Conservation (phyloP, 164 flowering plant genomes). For the Chimonanthus salicifolius region DNA sequence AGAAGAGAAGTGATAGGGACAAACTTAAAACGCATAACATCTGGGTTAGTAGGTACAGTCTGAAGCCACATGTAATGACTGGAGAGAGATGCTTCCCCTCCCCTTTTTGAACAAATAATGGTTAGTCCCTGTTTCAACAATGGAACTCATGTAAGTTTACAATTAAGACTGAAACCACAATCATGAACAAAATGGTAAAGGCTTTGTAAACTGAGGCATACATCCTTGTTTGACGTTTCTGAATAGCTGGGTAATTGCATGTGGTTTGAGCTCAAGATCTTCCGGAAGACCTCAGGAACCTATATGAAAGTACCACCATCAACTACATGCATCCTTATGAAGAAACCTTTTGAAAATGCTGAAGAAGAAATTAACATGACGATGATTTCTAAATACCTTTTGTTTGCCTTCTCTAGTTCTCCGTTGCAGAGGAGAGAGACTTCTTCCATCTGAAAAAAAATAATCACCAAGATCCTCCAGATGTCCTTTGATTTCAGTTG, state of each 20-base stretch:
- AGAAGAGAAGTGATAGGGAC: slow-evolving; percentile 90
- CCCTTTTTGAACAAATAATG: slow-evolving; percentile 75
- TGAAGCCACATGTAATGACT: slow-evolving; percentile 79
- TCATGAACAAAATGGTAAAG: background rate
- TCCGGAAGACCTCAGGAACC: slow-evolving; percentile 76
- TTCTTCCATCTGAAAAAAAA: slow-evolving; percentile 65
- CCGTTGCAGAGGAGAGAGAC: slow-evolving; percentile 41
- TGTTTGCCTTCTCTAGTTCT: slow-evolving; percentile 48
- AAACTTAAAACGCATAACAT: slow-evolving; percentile 68
- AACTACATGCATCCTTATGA: background rate
- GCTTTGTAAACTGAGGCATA: slow-evolving; percentile 27
- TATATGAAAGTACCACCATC: slow-evolving; percentile 19
- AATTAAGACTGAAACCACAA: background rate
- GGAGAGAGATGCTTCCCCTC: slow-evolving; percentile 53
- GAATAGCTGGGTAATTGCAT: slow-evolving; percentile 61
- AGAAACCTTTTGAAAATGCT: background rate
- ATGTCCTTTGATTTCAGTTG: slow-evolving; percentile 63
- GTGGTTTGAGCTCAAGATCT: slow-evolving; percentile 57
- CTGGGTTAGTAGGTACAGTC: slow-evolving; percentile 66
- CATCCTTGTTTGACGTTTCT: slow-evolving; percentile 87
- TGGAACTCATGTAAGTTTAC: slow-evolving; percentile 7
- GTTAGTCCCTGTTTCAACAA: slow-evolving; percentile 55
- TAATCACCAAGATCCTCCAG: slow-evolving; percentile 83
- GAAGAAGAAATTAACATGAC: background rate
- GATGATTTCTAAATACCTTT: slow-evolving; percentile 29